Evolutionary conservation across 176 grass and related monocot genomes (phyloP).

Genomic region (Oryza meyeriana): DNA sequence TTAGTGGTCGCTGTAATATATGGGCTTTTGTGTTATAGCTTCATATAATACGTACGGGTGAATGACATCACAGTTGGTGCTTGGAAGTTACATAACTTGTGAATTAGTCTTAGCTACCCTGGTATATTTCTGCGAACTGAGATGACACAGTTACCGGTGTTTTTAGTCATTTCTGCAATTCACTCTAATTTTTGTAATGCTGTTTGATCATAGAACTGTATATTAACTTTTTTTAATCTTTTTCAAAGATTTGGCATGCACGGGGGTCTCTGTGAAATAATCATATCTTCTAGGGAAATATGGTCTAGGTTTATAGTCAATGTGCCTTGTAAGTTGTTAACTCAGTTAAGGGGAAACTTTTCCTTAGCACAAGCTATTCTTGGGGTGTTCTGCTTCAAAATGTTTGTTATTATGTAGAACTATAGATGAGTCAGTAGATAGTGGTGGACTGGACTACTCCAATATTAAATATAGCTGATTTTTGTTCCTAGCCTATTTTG

Average conservation of each 20-base stretch:
- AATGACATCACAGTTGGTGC: not conserved
- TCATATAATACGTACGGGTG: not conserved
- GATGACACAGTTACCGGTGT: not conserved
- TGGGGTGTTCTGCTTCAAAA: not conserved
- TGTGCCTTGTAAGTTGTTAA: not conserved
- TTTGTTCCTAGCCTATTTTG: not conserved
- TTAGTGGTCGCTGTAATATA: not conserved
- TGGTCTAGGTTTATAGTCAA: not conserved
- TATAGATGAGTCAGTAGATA: not conserved
- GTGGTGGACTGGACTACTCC: not conserved
- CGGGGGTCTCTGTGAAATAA: not conserved
- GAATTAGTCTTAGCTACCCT: not conserved
- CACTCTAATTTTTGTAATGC: not conserved
- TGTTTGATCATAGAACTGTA: not conserved
- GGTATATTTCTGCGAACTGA: not conserved
- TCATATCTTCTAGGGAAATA: not conserved
- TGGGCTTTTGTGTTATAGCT: not conserved
- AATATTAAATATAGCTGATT: not conserved
- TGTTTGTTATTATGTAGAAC: not conserved
- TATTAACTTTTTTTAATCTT: not conserved
- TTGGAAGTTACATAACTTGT: not conserved
- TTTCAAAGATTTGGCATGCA: not conserved
- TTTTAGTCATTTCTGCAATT: not conserved
- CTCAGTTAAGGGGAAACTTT: not conserved
- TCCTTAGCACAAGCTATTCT: not conserved